Percentiles rank a stretch among this genome's conserved stretches.
These are phyloP conservation scores for Fusarium sp. DNA, from an alignment of 2,329 filamentous ascomycete species.

Conservation along the genomic window DNA sequence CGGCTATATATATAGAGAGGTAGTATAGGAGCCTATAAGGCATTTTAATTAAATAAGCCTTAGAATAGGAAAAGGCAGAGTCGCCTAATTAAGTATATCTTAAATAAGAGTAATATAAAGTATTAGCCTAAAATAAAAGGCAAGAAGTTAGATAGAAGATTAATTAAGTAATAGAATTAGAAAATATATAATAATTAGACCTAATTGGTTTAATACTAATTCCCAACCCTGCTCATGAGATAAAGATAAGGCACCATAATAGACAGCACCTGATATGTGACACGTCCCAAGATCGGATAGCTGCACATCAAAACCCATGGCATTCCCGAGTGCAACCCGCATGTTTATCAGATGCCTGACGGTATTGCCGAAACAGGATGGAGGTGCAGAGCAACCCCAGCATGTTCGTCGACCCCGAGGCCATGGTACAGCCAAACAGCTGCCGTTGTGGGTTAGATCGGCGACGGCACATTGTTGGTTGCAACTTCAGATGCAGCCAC, in stretches of 20 bases:
- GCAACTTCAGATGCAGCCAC: constrained; percentile 12
- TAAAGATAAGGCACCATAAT: not conserved
- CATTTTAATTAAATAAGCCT: too few species aligned
- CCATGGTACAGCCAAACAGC: constrained; percentile 24
- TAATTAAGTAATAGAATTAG: too few species aligned
- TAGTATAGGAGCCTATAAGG: too few species aligned
- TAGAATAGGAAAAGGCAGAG: too few species aligned
- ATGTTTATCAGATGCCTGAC: constrained; percentile 1
- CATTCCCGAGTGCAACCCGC: constrained; percentile 32
- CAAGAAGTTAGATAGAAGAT: too few species aligned
- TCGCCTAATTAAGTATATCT: too few species aligned
- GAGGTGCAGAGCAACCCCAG: constrained; percentile 23
- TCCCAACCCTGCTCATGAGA: not conserved
- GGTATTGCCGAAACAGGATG: constrained; percentile 29
- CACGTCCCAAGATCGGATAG: constrained; percentile 16
- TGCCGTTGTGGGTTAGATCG: constrained; percentile 12
- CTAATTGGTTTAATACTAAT: too few species aligned
- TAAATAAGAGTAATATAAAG: too few species aligned
- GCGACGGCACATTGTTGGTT: not conserved
- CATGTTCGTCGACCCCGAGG: constrained; percentile 26
- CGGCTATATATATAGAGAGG: too few species aligned
- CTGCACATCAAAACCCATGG: constrained; percentile 15
- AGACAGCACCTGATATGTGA: not conserved
- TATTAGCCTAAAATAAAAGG: too few species aligned
- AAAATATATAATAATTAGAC: too few species aligned